Base-by-base conservation (phyloP, 169 alveolate genomes). In the Eimeria acervulina region DNA sequence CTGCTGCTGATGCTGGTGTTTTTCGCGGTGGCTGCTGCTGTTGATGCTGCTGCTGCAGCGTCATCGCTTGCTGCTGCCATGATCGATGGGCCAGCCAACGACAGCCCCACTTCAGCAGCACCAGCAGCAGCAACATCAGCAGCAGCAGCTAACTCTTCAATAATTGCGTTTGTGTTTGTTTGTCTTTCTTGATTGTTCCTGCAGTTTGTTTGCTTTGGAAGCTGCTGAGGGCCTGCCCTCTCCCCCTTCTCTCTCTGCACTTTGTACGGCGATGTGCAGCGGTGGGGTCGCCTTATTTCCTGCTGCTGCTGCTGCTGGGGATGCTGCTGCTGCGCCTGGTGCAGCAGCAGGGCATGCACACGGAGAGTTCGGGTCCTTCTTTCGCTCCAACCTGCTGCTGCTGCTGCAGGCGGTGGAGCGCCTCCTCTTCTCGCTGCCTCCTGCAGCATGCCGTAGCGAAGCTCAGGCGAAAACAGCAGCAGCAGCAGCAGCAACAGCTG, bases 381-480 rank as follows among this genome's bases (percentile, higher is more conserved):
- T 80, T 33, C 90, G 90, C 13, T 0, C 68, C 2, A 52, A 80
- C 40, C 42, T 80, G 70, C 90, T 80, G 90, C 90, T 19, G 68
- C 90, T 80, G 90, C 90, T 80, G 63, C 90, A 80, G 36, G 42
- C 90, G 19, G 68, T 80, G 68, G 70, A 80, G 90, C 55, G 90
- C 28, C 70, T 80, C 7, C 31, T 80, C 8, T 23, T 47, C 68
- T 42, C 90, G 47, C 90, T 23, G 13, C 90, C 90, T 47, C 38
- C 47, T 8, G 70, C 51, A 47, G 61, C 90, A 47, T 26, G 68
- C 38, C 23, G 42, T 8, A 40, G 31, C 55, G 90, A 68, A 40
- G 40, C 90, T 44, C 31, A 28, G 42, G 70, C 90, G 2, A 51
- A 51, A 26, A 33, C 15, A 80, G 42, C 90, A 44, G 47, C 90